Base-by-base conservation (phyloP, 2,329 filamentous ascomycete species). In the Phyllosticta citrichinensis region DNA sequence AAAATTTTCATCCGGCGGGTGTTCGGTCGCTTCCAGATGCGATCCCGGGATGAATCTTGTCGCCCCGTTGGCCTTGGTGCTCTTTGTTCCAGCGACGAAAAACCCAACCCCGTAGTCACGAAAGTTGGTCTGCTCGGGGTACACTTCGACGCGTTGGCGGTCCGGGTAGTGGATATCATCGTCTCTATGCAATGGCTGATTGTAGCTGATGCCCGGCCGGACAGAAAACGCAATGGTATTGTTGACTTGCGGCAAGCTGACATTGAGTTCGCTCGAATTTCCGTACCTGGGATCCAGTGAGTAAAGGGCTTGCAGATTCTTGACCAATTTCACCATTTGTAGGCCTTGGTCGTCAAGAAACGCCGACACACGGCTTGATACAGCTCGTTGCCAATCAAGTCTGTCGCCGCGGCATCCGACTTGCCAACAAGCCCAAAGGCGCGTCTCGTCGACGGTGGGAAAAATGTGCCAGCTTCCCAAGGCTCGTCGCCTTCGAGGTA, bases 201-300 rank as follows among this genome's bases (percentile, higher is more conserved):
- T 24, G 19, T 24, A 53, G 52, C 52, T 22, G 52, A 14, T 53
- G 3, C 52, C n/a, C 20, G 19, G 52, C n/a, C 52, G 20, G 19
- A 70, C 64, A 11, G 63, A 66, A 57, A 70, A 68, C 5, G 62
- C 63, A 52, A 68, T 65, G 1, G 66, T 70, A 24, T 67, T 69
- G 57, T 62, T 69, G 24, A 69, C 60, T 59, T 69, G 66, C 20
- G 68, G 66, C 19, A 20, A 14, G 5, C 25, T 91, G 17, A 55
- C 1, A 9, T 19, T 35, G 12, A 47, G n/a, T 17, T 60, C 33
- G 10, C 30, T 60, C 6, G 24, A 22, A 4, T 40, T 27, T 5
- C 57, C 57, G 11, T 25, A 47, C 27, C 27, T 30, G 6, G 27
- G 5, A 5, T 5, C 6, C 9, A 30, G 27, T 30, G 9, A 30